These are phyloP conservation scores for Xylariales sp. DNA, from an alignment of 2,329 filamentous ascomycete genomes.

Conservation along the genomic window DNA sequence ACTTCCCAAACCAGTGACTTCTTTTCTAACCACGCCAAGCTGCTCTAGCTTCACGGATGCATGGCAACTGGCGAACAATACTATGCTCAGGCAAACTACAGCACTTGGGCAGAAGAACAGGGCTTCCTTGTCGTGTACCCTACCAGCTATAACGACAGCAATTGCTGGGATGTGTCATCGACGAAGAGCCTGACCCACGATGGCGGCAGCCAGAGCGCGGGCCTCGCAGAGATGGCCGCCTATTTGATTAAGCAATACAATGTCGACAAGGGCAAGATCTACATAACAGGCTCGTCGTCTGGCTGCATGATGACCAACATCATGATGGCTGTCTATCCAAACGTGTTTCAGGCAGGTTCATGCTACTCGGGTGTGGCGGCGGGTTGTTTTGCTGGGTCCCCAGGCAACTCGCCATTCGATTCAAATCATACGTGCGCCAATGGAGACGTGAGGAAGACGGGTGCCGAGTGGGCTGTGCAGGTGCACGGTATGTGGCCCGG, in stretches of 20 bases:
- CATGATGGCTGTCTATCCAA: conserved; percentile 40
- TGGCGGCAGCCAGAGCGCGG: conserved; percentile 51
- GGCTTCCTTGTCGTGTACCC: conserved; percentile 19
- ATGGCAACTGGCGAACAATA: background rate
- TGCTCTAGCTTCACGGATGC: conserved; percentile 2
- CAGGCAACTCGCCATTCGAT: conserved; percentile 4
- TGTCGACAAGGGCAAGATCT: conserved; percentile 46
- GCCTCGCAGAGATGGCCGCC: conserved; percentile 55
- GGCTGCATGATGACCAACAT: conserved; percentile 48
- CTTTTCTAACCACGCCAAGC: background rate
- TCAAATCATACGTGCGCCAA: conserved; percentile 33
- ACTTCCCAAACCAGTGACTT: background rate
- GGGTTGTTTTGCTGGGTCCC: conserved; percentile 30
- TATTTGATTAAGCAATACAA: conserved; percentile 49
- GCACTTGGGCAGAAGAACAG: conserved; percentile 9
- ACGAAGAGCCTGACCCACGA: conserved; percentile 45
- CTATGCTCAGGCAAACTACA: conserved; percentile 2
- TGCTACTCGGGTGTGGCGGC: conserved; percentile 40
- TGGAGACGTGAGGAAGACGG: conserved; percentile 29
- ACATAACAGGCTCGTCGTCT: conserved; percentile 45
- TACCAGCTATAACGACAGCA: conserved; percentile 13
- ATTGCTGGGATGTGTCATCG: conserved; percentile 47
- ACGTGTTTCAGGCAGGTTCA: conserved; percentile 39
- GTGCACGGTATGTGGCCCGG: conserved; percentile 28
- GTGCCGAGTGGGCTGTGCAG: conserved; percentile 37